Percentiles rank a stretch among this genome's conserved stretches.
Evolutionary conservation across 352 stramenopile species (phyloP).

Genomic region (Phytophthora cryptogea): DNA sequence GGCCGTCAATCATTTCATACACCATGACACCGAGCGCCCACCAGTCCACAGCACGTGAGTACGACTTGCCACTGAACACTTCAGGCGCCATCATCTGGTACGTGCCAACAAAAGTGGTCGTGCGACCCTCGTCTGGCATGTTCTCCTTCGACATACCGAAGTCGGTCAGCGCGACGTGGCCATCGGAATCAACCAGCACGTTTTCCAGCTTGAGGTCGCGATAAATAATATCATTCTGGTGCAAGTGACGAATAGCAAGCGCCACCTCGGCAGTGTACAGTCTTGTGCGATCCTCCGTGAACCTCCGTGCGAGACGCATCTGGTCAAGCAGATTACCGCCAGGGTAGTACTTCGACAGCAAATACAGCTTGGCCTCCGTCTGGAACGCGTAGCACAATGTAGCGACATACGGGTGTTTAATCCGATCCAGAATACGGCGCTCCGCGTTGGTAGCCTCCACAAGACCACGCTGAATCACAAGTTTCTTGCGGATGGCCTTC

Average conservation of each 20-base stretch:
- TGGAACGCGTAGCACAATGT: conserved; percentile 93
- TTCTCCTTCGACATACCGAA: conserved; percentile 99
- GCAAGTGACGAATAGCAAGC: conserved; percentile 94
- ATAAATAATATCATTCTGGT: conserved; percentile 96
- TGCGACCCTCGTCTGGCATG: conserved; percentile 85
- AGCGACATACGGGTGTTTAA: conserved; percentile 98
- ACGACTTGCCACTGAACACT: conserved; percentile 86
- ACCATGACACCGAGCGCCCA: conserved; percentile 89
- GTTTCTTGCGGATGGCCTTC: conserved; percentile 89
- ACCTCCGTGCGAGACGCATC: conserved; percentile 88
- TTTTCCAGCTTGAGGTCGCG: conserved; percentile 99
- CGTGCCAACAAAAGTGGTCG: conserved; percentile 91
- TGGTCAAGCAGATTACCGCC: conserved; percentile 96
- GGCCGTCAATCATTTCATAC: conserved; percentile 90
- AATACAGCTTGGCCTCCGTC: conserved; percentile 88
- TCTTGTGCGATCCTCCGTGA: conserved; percentile 91
- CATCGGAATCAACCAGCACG: conserved; percentile 95
- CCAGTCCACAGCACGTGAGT: conserved; percentile 90
- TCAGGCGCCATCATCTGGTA: conserved; percentile 94
- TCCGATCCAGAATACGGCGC: conserved; percentile 85
- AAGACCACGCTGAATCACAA: conserved; percentile 84
- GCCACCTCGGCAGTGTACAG: conserved; percentile 98
- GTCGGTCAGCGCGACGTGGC: conserved; percentile 97
- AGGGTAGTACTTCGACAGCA: conserved; percentile 96
- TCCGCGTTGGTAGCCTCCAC: conserved; percentile 93